phyloP scores from a whole-genome alignment of 768 basidiomycete species.

The Multifurca ochricompacta region DNA sequence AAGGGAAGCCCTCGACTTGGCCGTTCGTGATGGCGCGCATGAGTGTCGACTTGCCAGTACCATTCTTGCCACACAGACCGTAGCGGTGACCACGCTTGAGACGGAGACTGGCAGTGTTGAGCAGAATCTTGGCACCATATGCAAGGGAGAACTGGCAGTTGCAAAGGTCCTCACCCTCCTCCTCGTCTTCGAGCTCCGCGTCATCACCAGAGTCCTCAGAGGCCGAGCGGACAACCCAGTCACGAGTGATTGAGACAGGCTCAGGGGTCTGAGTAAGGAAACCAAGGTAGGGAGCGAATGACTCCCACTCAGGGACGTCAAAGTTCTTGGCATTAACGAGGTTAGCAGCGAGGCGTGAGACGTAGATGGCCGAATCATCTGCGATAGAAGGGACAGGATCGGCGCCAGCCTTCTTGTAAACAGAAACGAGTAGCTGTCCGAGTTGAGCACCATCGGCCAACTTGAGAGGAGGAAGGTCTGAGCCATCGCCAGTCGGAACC shows the following conservation, averaged over 20 bases:
- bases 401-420: conserved; percentile 81
- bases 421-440: conserved; percentile 53
- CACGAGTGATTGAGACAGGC: conserved; percentile 56
- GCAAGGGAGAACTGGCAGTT: conserved; percentile 99
- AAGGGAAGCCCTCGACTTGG: conserved; percentile 98
- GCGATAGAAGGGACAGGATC: conserved; percentile 48
- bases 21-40: conserved; percentile 92
- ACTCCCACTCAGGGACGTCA: conserved; percentile 81
- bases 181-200: conserved; percentile 76
- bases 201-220: conserved; percentile 64
- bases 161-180: conserved; percentile 97
- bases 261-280: conserved; percentile 61
- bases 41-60: conserved; percentile 94
- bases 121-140: conserved; percentile 96
- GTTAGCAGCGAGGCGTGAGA: conserved; percentile 72
- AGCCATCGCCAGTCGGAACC: conserved; percentile 83
- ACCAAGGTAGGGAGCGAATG: conserved; percentile 66
- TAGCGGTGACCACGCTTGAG: conserved; percentile 99
- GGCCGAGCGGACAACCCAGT: conserved; percentile 89
- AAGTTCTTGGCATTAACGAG: conserved; percentile 90
- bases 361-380: conserved; percentile 59
- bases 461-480: conserved; percentile 83
- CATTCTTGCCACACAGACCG: conserved; percentile 97
- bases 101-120: conserved; percentile 93
- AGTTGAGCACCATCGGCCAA: conserved; percentile 62